Base-by-base conservation (phyloP, 441 rosid species). In the Francoa sonchifolia region DNA sequence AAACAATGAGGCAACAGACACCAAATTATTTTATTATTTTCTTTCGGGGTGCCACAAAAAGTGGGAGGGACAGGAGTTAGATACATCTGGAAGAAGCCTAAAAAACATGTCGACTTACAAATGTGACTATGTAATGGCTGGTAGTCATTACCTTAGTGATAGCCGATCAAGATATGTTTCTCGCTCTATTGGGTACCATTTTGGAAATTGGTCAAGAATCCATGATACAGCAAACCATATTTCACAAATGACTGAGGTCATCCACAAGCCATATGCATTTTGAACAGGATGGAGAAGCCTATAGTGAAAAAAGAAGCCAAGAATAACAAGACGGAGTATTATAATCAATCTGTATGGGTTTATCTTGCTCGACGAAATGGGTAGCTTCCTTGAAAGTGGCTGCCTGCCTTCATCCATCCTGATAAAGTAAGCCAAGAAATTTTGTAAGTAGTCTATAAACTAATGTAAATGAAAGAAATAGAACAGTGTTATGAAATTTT, bases 401-500 rank as follows among this genome's bases (percentile, higher is more conserved):
- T 88, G 97, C 62, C 97, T 82, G 33, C 97, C 97, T 66, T 88
- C 94, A 59, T 88, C 97, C 97, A 88, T 88, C 94, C 97, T 88
- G 44, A 21, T 14, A 22, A 37, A 18, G 25, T 17, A 22, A 23
- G 30, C 8, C 15, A 23, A 16, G 30, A 40, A 40, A 39, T 11
- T 2, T 5, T 8, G 23, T 23, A 26, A 38, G 21, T 33, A 17
- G 40, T 13, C 21, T 18, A 18, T 6, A 35, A 35, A 18, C 23
- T 23, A 35, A 35, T 16, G 38, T 9, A 35, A 35, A 35, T n/a
- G n/a, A n/a, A n/a, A n/a, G n/a, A n/a, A n/a, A n/a, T n/a, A n/a
- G n/a, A n/a, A n/a, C n/a, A n/a, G n/a, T n/a, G n/a, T n/a, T n/a
- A n/a, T n/a, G n/a, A n/a, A n/a, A n/a, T n/a, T n/a, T n/a, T n/a